Evolutionary conservation across 148 eudicot species (phyloP).

Genomic region (Rheum nobile): DNA sequence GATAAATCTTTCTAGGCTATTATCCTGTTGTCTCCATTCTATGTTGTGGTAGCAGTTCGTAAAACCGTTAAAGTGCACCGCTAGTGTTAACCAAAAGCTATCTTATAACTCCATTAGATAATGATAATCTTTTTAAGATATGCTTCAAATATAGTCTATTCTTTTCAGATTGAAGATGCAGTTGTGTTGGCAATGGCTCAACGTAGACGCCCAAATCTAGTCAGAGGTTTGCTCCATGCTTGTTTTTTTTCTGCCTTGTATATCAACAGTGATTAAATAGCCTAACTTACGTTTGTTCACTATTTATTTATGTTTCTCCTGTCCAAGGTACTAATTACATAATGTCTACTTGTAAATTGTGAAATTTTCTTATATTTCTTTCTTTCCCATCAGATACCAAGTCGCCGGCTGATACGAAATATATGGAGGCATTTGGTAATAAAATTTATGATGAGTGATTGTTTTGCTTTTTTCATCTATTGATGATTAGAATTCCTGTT

Average conservation of each 20-base stretch:
- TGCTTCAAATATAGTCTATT: neutral
- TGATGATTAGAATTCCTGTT: neutral
- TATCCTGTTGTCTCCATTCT: neutral
- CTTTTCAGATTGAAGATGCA: slow-evolving; percentile 89
- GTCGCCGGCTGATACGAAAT: slow-evolving; percentile 53
- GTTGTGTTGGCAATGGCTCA: slow-evolving; percentile 72
- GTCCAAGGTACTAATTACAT: neutral
- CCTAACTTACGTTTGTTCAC: neutral
- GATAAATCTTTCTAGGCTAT: neutral
- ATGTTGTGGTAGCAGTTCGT: neutral
- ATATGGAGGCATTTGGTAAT: slow-evolving; percentile 80
- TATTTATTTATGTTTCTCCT: neutral
- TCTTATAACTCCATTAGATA: neutral
- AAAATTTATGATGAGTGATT: slow-evolving; percentile 2
- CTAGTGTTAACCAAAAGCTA: neutral
- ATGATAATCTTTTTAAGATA: neutral
- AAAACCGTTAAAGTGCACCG: neutral
- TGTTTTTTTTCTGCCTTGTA: neutral
- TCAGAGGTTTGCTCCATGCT: slow-evolving; percentile 39
- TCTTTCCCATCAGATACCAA: slow-evolving; percentile 53
- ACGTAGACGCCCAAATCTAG: slow-evolving; percentile 57
- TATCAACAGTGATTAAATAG: neutral
- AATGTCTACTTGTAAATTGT: neutral
- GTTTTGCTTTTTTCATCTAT: neutral
- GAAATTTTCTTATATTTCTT: neutral